phyloP scores from a whole-genome alignment of 1,284 basidiomycete genomes.

The Ceratobasidium sp. region DNA sequence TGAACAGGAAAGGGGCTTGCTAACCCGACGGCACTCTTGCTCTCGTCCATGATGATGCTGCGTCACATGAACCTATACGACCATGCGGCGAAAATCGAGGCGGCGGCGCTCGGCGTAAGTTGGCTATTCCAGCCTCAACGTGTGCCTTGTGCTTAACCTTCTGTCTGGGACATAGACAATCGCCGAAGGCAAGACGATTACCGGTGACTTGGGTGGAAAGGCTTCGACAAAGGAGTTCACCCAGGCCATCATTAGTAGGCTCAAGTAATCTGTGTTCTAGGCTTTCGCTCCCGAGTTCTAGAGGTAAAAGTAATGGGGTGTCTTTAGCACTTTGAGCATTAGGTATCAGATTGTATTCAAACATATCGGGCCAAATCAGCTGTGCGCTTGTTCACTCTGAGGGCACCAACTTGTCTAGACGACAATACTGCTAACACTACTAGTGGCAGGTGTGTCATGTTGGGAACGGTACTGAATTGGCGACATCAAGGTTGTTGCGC shows the following conservation, averaged over 20 bases:
- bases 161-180: slow-evolving; percentile 74
- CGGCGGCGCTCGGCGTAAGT: slow-evolving; percentile 85
- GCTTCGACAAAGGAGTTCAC: slow-evolving; percentile 91
- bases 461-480: slow-evolving; percentile 12
- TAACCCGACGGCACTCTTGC: slow-evolving; percentile 96
- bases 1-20: slow-evolving; percentile 91
- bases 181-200: slow-evolving; percentile 93
- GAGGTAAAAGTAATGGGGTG: slow-evolving; percentile 14
- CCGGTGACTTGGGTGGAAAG: slow-evolving; percentile 93
- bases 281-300: background rate
- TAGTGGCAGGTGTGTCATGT: slow-evolving; percentile 10
- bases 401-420: slow-evolving; percentile 4
- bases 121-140: slow-evolving; percentile 51
- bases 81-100: slow-evolving; percentile 92
- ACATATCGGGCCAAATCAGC: background rate
- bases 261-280: slow-evolving; percentile 55
- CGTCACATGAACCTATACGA: slow-evolving; percentile 94
- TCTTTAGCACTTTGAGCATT: background rate
- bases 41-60: slow-evolving; percentile 98
- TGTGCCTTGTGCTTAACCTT: slow-evolving; percentile 37
- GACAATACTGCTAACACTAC: slow-evolving; percentile 21
- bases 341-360: slow-evolving; percentile 30
- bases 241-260: slow-evolving; percentile 83
- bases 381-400: background rate
- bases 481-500: slow-evolving; percentile 9